Percentiles rank a stretch among this genome's conserved stretches.
phyloP scores from a whole-genome alignment of 768 basidiomycete genomes.

The Pleurotus tuber-regium region DNA sequence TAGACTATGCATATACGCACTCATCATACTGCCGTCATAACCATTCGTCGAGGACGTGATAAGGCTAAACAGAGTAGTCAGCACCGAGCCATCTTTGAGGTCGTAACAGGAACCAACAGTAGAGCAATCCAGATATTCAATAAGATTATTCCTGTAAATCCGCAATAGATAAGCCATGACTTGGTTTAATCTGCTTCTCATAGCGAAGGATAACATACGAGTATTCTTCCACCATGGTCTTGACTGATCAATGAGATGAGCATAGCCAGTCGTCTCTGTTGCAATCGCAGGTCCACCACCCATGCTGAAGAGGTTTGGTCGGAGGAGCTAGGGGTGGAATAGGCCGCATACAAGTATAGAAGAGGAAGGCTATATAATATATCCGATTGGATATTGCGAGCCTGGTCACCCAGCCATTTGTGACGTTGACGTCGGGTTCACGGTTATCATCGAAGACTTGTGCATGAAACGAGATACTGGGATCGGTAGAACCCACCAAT shows the following conservation, averaged over 20 bases:
- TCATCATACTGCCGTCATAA: slow-evolving; percentile 22
- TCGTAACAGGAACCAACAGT: slow-evolving; percentile 33
- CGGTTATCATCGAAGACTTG: too few relatives aligned
- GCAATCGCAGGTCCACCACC: slow-evolving; percentile 40
- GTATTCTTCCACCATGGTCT: slow-evolving; percentile 61
- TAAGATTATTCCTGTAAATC: slow-evolving; percentile 38
- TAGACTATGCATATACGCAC: neutral
- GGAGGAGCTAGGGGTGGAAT: neutral
- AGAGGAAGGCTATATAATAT: slow-evolving; percentile 31
- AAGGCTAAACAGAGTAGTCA: slow-evolving; percentile 1
- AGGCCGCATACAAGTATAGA: slow-evolving; percentile 40
- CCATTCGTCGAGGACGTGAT: slow-evolving; percentile 10
- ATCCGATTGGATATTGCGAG: slow-evolving; percentile 7
- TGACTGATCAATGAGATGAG: slow-evolving; percentile 46
- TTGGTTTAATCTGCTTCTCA: too few relatives aligned
- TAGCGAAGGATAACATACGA: slow-evolving; percentile 30
- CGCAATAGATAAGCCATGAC: too few relatives aligned
- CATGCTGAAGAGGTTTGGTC: slow-evolving; percentile 31
- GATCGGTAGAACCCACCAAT: slow-evolving; percentile 7
- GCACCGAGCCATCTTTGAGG: neutral
- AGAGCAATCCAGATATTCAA: slow-evolving; percentile 58
- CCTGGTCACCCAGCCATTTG: neutral
- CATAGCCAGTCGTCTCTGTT: slow-evolving; percentile 28
- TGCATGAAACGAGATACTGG: too few relatives aligned
- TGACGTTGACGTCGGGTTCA: slow-evolving; percentile 1